Evolutionary conservation across 1,284 basidiomycete genomes (phyloP), one percentile per base, ranked within the genome.

Genomic region (Taiwanofungus camphoratus): DNA sequence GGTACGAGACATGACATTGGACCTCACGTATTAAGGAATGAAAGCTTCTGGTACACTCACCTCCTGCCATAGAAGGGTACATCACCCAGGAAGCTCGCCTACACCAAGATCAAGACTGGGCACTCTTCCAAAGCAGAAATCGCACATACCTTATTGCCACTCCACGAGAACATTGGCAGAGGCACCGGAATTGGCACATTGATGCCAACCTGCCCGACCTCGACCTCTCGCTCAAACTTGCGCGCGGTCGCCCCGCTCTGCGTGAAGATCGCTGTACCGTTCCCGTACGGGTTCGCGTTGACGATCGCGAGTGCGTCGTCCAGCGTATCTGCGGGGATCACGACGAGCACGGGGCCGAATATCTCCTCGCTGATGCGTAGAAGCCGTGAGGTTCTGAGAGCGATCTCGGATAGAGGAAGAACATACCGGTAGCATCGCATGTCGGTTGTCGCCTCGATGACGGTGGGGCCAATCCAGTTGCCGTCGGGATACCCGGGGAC

Each of bases 211-310:
- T 98, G 92, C 32, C 95, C 95, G 39, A 92, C 85, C 51, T 97
- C 89, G 48, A 95, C 83, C 46, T 85, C 76, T 35, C 74, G 76
- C 68, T 99, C 94, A 53, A 96, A 99, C 66, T 89, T 90, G 49
- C 95, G 82, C 16, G 92, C 94, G 5, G 92, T 92, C 23, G 94
- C 88, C n/a, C 95, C 95, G 37, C 87, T 92, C 67, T 94, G 90
- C 23, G 95, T 99, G 65, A 97, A 98, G 60, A 97, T 92, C 18
- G 92, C 89, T n/a, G 92, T 82, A 22, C 94, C 95, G 61, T 98
- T 98, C 2, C 94, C 90, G 60, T 90, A 96, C 59, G 69, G 76
- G 69, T 96, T 97, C 43, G 71, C 67, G 67, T 97, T 97, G 68
- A 97, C 84, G 51, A 96, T 82, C 27, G 81, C 79, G 49, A 97